Base-by-base conservation (phyloP, 1,139 yeast genomes). In the Petasospora fabianii region DNA sequence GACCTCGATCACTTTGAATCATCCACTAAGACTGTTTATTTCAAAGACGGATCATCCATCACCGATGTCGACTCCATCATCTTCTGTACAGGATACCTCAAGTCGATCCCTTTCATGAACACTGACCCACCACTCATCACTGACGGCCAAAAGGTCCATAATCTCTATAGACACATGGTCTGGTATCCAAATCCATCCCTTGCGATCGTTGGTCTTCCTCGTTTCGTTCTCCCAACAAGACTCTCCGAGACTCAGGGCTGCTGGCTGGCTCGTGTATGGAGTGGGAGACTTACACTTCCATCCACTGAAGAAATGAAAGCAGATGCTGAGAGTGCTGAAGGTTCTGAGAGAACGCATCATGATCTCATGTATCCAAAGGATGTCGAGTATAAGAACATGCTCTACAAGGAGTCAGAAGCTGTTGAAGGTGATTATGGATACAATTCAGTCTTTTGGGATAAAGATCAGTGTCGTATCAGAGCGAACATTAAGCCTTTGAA, bases 51-150 rank as follows among this genome's bases (percentile, higher is more conserved):
- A 1, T 38, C 60, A 2, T 45, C 46, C 3, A 54, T 59, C 31
- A 46, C 46, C 0, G 64, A 59, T 18, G 68, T 71, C 34, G 75
- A 70, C 41, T 47, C 46, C 19, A 57, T 71, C 7, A 54, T 72
- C 17, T 68, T 69, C 45, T 71, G 72, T 18, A 72, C 77, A 1
- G 77, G 77, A 3, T 73, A 71, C 52, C 64, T 67, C 41, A 59
- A 60, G 36, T 58, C 65, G 17, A 64, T 61, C 38, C 73, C 73
- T 14, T 69, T 68, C 45, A 46, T 69, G 6, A 29, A 41, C 12
- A 49, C 47, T 13, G 36, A 44, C 17, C 59, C 24, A 60, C 67
- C 43, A 56, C 10, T 50, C 13, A 44, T 49, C 29, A 47, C 55
- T 3, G 46, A 49, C 38, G 57, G 57, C 16, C 39, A 36, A 12